phyloP scores from a whole-genome alignment of 371 early-diverging fungal species.

The Mucor piriformis region DNA sequence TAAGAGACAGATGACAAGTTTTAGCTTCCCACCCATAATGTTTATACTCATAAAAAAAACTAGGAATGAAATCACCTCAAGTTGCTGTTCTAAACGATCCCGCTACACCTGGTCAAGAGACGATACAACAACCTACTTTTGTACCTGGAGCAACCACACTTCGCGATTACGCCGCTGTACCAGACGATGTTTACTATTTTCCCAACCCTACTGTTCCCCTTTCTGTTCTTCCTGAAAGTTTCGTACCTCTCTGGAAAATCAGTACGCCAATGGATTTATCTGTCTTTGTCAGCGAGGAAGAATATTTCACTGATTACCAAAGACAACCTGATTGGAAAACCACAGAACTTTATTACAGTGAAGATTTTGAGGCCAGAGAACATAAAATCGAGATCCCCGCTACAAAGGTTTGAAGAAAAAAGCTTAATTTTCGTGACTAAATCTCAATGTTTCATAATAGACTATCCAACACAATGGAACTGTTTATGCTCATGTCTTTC shows the following conservation, averaged over 20 bases:
- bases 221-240: slow-evolving; percentile 32
- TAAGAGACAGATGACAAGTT: too few species aligned
- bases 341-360: slow-evolving; percentile 58
- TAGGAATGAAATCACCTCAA: too few species aligned
- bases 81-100: too few species aligned
- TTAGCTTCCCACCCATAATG: too few species aligned
- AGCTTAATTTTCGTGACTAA: not conserved
- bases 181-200: slow-evolving; percentile 39
- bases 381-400: slow-evolving; percentile 43
- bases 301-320: slow-evolving; percentile 55
- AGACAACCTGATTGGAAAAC: slow-evolving; percentile 61
- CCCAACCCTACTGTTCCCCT: slow-evolving; percentile 38
- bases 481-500: slow-evolving; percentile 81
- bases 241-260: slow-evolving; percentile 45
- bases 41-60: too few species aligned
- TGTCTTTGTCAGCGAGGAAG: slow-evolving; percentile 58
- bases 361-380: slow-evolving; percentile 55
- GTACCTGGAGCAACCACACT: slow-evolving; percentile 12
- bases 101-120: too few species aligned
- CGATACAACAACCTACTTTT: not conserved
- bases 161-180: slow-evolving; percentile 38
- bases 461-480: slow-evolving; percentile 80
- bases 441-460: slow-evolving; percentile 29
- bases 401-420: slow-evolving; percentile 30
- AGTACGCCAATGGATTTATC: slow-evolving; percentile 48